Base-by-base conservation (phyloP, 208 protist species). In the Herpetomonas samuelpessoai region DNA sequence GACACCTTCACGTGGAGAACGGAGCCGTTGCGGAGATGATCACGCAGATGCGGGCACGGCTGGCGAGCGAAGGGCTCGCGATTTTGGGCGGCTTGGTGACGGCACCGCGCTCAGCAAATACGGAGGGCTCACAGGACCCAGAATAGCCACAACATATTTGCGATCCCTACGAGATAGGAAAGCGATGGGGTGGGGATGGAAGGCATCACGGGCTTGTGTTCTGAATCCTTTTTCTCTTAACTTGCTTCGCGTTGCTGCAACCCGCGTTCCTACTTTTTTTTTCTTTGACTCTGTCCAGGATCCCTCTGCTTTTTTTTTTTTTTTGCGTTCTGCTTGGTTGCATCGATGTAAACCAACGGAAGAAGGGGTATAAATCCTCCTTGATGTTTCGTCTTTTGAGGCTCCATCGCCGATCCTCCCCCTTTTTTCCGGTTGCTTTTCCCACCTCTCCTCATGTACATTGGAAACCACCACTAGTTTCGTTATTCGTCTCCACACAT, bases 1-100 rank as follows among this genome's bases (percentile, higher is more conserved):
- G 74, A 44, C 71, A 87, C 22, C 47, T 91, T 16, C 65, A 48
- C 4, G 79, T 47, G 46, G 56, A 89, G 46, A 94, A 94, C 68
- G 77, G 54, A 22, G 48, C 60, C 29, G 78, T 91, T 24, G 79
- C 86, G 12, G 41, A 58, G 22, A 61, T 65, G 52, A 75, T 94
- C 39, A 82, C 84, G 48, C 64, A 61, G 9, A 68, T 89, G 44
- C 76, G 84, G 7, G 59, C 62, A 39, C 64, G 74, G 18, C 63
- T 94, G 31, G 62, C 74, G 26, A 80, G 58, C 19, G 75, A 88
- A 35, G 68, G 69, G 2, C 62, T 90, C 29, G 46, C 70, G 19
- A 75, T 94, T n/a, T 60, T 87, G 54, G 88, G 84, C 21, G 76
- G 76, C 25, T 59, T 86, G 3, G 48, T 35, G 2, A 10, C 14